Percentiles rank a stretch among this genome's conserved stretches.
Conservation (phyloP, 2,329 filamentous ascomycete genomes). For the Colletotrichum lini region DNA sequence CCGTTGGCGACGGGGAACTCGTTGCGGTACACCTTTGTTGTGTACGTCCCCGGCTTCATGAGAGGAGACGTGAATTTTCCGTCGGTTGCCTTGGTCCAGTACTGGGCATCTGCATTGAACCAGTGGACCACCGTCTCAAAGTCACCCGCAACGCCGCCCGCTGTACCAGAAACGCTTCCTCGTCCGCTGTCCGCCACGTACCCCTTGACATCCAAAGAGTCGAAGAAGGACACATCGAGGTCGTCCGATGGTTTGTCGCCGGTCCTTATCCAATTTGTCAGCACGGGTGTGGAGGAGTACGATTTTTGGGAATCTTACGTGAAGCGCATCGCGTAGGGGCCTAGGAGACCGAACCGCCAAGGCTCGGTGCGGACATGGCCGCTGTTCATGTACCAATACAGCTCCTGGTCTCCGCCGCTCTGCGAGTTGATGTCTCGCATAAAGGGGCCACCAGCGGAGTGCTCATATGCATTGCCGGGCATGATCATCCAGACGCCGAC, state of each 20-base stretch:
- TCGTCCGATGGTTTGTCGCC: conserved; percentile 59
- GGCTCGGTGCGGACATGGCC: conserved; percentile 69
- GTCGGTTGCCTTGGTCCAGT: conserved; percentile 67
- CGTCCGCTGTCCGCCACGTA: conserved; percentile 65
- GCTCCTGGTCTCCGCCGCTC: conserved; percentile 64
- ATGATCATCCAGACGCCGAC: conserved; percentile 66
- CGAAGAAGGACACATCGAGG: conserved; percentile 70
- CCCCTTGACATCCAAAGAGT: conserved; percentile 64
- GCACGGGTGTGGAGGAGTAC: neutral
- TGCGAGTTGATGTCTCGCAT: conserved; percentile 70
- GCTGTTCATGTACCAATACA: conserved; percentile 75
- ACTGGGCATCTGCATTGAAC: conserved; percentile 69
- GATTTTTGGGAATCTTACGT: conserved; percentile 47
- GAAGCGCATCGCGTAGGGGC: conserved; percentile 71
- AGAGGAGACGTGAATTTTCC: conserved; percentile 68
- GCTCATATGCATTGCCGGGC: conserved; percentile 64
- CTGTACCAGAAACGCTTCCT: conserved; percentile 68
- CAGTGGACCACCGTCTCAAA: conserved; percentile 71
- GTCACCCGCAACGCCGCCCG: conserved; percentile 62
- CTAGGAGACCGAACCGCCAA: conserved; percentile 70
- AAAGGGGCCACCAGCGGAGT: conserved; percentile 72
- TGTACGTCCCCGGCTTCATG: conserved; percentile 74
- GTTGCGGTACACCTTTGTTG: conserved; percentile 70
- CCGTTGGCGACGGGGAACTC: conserved; percentile 66
- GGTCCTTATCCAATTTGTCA: conserved; percentile 50